Base-by-base conservation (phyloP, 805 yeast genomes). In the Ogataea allantospora region DNA sequence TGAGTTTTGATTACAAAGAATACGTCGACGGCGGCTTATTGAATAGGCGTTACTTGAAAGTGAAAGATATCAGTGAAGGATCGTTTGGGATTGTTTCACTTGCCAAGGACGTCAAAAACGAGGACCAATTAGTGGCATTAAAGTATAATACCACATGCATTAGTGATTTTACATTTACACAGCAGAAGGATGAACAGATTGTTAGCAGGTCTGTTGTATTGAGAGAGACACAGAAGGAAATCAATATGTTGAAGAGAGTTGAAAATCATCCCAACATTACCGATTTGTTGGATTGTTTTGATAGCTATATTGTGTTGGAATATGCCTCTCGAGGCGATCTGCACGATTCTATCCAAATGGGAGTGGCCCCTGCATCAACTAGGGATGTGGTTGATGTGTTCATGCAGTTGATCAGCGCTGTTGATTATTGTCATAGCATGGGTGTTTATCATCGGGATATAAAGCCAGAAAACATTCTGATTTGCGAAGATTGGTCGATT, bases 31-130 rank as follows among this genome's bases (percentile, higher is more conserved):
- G 67, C n/a, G 60, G 53, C 13, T 67, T 83, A 30, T 66, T 87
- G 40, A 73, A 79, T 43, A 69, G 69, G 38, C 68, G 84, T 39
- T 91, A 88, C 64, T 65, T 68, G 41, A 81, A 81, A 50, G 70
- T 88, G 15, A 78, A 77, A 41, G 86, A 80, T 55, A 76, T 91
- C 42, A 86, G 89, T 55, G 89, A 87, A 60, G 98, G 98, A 20
- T 87, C 97, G 0, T 91, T 87, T 61, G 98, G 98, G 34, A 75
- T 84, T 31, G 98, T 91, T 7, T 80, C 95, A 2, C 70, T 91
- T 17, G 97, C 96, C 7, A 80, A 78, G 52, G 96, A 91, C 59
- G 69, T 71, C 17, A 62, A 67, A 25, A 42, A 56, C 20, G 50
- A 58, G 20, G 53, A 68, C 45, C 65, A 68, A 38, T 63, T 84